Evolutionary conservation across 371 early-diverging fungal genomes (phyloP), one percentile per base, ranked within the genome.

Genomic region (Nematocida homosporus): DNA sequence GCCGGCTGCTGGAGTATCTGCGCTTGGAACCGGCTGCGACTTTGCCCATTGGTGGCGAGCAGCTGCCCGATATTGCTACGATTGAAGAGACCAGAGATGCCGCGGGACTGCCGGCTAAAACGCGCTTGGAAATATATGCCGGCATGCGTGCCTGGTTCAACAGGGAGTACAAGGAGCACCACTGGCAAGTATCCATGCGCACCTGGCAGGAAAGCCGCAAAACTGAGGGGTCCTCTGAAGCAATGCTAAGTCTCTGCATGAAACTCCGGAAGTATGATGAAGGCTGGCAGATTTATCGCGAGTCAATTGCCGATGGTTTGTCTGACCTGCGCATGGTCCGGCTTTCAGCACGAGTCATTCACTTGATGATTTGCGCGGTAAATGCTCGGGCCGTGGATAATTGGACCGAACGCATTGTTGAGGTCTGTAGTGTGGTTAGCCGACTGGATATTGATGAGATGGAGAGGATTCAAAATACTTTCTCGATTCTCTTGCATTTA

Each of bases 201-300:
- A 56, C 75, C 41, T 81, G 82, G 82, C 27, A 38, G 23, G 34
- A 8, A 40, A 79, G 78, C 56, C 59, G 72, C 65, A 52, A 41
- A 27, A 41, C 67, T 5, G 66, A 52, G 13, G 47, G 59, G 8
- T 66, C 79, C 16, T 66, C 79, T 40, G 76, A 79, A 38, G 78
- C 82, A 32, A 81, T 81, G 82, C 41, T 81, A 18, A 77, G 68
- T 42, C 23, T 78, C 20, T 81, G 82, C 63, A 64, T 79, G 18
- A 76, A 52, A 53, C 27, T 72, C 38, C 56, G 48, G 51, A 72
- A 79, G 40, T 79, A 65, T 55, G 82, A 81, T 44, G 78, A 81
- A 42, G 82, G 79, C 2, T 81, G 82, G 82, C 2, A 50, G 16
- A 78, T 81, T 59, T 81, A 60, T 41, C 57, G 76, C 23, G 75